These are phyloP conservation scores for Cytidiella melzeri DNA, from an alignment of 768 basidiomycete species.

Conservation along the genomic window DNA sequence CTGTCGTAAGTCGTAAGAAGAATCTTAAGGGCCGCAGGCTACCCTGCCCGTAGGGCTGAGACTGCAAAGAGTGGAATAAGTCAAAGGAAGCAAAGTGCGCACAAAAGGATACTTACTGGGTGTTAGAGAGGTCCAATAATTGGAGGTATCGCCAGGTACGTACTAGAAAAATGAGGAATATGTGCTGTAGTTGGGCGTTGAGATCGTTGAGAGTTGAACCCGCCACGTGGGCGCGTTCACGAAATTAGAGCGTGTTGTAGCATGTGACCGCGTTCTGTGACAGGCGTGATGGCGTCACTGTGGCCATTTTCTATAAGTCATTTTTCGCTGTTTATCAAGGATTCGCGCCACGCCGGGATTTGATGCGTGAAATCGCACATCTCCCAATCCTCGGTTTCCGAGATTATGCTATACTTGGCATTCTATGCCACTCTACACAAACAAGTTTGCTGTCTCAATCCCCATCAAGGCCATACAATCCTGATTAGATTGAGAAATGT, in stretches of 20 bases:
- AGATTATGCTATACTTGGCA: too few relatives aligned
- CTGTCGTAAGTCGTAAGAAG: not conserved
- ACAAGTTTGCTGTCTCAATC: too few relatives aligned
- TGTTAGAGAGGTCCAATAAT: not conserved
- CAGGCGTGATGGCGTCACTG: too few relatives aligned
- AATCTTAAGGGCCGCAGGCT: constrained; percentile 2
- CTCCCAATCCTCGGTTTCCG: too few relatives aligned
- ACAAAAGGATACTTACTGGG: not conserved
- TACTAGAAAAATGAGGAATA: not conserved
- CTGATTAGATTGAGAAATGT: too few relatives aligned
- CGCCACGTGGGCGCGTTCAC: not conserved
- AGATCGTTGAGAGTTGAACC: not conserved
- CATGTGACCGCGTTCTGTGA: not conserved
- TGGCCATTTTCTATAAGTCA: too few relatives aligned
- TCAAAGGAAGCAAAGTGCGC: not conserved
- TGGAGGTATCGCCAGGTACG: not conserved
- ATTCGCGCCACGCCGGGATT: too few relatives aligned
- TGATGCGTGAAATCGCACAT: too few relatives aligned
- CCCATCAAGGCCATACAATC: too few relatives aligned
- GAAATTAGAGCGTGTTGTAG: not conserved
- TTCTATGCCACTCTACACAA: too few relatives aligned
- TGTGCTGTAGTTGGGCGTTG: not conserved
- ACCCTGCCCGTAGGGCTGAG: not conserved
- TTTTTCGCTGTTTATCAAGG: too few relatives aligned
- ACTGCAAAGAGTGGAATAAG: too few relatives aligned